A percentile compares a stretch with the other conserved stretches of the same genome.
These are phyloP conservation scores for Ophiosphaerella korrae DNA, from an alignment of 2,329 filamentous ascomycete genomes.

Conservation along the genomic window DNA sequence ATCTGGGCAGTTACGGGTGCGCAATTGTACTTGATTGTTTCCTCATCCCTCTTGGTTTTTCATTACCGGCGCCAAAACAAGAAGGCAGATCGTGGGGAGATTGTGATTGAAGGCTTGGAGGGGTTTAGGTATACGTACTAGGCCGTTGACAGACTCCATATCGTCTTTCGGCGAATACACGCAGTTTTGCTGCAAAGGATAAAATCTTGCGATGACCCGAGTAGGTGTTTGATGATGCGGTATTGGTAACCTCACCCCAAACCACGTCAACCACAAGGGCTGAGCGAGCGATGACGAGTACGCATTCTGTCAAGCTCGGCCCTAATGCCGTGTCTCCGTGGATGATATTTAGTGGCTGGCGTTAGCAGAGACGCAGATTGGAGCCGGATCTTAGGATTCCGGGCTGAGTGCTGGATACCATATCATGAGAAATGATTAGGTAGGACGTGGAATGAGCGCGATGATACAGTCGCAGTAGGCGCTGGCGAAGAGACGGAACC, in stretches of 20 bases:
- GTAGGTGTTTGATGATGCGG: neutral
- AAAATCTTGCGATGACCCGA: too few species aligned
- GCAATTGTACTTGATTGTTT: constrained; percentile 24
- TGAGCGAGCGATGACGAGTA: neutral
- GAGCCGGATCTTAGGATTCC: too few species aligned
- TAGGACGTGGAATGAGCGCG: too few species aligned
- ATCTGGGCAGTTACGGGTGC: constrained; percentile 30
- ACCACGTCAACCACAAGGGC: neutral
- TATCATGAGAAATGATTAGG: too few species aligned
- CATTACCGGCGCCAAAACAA: constrained; percentile 16
- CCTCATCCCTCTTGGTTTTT: constrained; percentile 8
- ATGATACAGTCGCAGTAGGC: too few species aligned
- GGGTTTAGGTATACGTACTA: constrained; percentile 23
- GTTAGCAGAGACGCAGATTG: too few species aligned
- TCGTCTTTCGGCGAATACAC: too few species aligned
- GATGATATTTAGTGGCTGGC: too few species aligned
- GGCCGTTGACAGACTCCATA: neutral
- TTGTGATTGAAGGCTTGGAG: constrained; percentile 17
- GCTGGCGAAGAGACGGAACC: too few species aligned
- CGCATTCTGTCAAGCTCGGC: neutral
- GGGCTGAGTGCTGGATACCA: too few species aligned
- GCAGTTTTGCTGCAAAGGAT: too few species aligned
- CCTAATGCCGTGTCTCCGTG: neutral
- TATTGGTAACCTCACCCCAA: neutral
- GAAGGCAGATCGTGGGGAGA: constrained; percentile 17